Evolutionary conservation across 2,329 filamentous ascomycete species (phyloP), one percentile per base, ranked within the genome.

Genomic region (Aphanocladium album): DNA sequence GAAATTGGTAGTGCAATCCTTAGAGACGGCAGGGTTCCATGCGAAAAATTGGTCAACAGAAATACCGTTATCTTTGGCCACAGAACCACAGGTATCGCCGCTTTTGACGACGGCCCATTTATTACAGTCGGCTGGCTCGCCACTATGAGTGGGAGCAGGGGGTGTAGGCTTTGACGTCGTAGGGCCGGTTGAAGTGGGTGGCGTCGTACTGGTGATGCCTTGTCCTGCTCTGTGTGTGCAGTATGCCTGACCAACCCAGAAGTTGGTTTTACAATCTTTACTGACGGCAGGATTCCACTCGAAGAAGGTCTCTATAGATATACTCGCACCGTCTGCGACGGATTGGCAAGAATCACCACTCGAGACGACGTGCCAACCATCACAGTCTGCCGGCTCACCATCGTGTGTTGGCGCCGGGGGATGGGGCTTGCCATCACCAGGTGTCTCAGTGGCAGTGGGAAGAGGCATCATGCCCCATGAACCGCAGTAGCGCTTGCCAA

Each of bases 161-260:
- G n/a, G n/a, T n/a, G n/a, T n/a, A n/a, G n/a, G n/a, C n/a, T n/a
- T n/a, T n/a, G n/a, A n/a, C n/a, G n/a, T n/a, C n/a, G n/a, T n/a
- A n/a, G n/a, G n/a, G n/a, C n/a, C n/a, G n/a, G n/a, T n/a, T n/a
- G n/a, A n/a, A n/a, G n/a, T n/a, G n/a, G n/a, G n/a, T n/a, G n/a
- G n/a, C n/a, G n/a, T n/a, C n/a, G n/a, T n/a, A n/a, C n/a, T n/a
- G n/a, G n/a, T 41, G 21, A 45, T 45, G 41, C 41, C 41, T 45
- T 45, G 41, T 19, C 41, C 41, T 11, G 19, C 41, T 45, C 41
- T 45, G 12, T 45, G 41, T 19, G 41, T 65, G 55, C 66, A 69
- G 58, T 69, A 69, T 6, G 65, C 63, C 30, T 68, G 60, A 7
- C 65, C 67, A 11, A 66, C 17, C 67, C 67, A 68, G 59, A 67